Conservation (phyloP, 768 basidiomycete genomes). For the Tricholoma bakamatsutake region DNA sequence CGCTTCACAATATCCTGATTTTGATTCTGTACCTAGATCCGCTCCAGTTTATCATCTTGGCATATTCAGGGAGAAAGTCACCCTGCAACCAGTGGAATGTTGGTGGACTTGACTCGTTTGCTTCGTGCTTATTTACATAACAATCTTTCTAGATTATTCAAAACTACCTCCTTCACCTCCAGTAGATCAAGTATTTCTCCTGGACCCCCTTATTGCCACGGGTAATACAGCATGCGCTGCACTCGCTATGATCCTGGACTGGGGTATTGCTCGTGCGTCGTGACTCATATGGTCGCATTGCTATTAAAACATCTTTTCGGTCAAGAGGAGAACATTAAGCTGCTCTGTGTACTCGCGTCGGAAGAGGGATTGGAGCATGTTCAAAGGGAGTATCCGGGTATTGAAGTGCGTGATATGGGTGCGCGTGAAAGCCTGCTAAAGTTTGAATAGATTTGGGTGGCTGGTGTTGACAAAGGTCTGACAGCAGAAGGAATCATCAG, state of each 20-base stretch:
- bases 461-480: slow-evolving; percentile 69
- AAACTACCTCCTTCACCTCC: slow-evolving; percentile 75
- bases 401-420: slow-evolving; percentile 53
- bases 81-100: slow-evolving; percentile 91
- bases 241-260: slow-evolving; percentile 76
- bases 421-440: background rate
- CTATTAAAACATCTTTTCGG: background rate
- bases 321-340: slow-evolving; percentile 65
- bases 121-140: background rate
- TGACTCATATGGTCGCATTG: background rate
- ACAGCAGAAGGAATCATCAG: slow-evolving; percentile 73
- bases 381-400: slow-evolving; percentile 59
- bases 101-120: background rate
- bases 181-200: slow-evolving; percentile 78
- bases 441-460: slow-evolving; percentile 75
- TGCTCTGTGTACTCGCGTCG: slow-evolving; percentile 79
- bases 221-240: slow-evolving; percentile 91
- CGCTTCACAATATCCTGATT: background rate
- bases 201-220: slow-evolving; percentile 93
- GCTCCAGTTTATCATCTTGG: slow-evolving; percentile 91
- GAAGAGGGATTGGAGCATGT: slow-evolving; percentile 67
- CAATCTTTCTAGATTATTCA: slow-evolving; percentile 63
- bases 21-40: slow-evolving; percentile 30
- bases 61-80: slow-evolving; percentile 80
- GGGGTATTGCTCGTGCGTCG: slow-evolving; percentile 66